phyloP scores from a whole-genome alignment of 371 early-diverging fungal species.

The Actinomortierella ambigua region DNA sequence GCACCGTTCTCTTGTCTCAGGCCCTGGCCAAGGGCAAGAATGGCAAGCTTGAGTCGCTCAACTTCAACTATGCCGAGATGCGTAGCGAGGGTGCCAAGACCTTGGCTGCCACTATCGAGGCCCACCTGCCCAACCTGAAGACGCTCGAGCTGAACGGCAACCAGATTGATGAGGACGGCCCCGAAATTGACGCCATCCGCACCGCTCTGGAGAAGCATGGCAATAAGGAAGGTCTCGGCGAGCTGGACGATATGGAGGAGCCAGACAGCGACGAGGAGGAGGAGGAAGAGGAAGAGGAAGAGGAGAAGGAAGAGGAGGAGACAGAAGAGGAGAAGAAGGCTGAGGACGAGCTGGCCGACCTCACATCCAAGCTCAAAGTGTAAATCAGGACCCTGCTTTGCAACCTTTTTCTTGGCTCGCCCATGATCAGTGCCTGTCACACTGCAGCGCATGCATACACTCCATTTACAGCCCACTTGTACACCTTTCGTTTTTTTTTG shows the following conservation, averaged over 20 bases:
- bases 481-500: too few species aligned
- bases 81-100: constrained; percentile 69
- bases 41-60: constrained; percentile 66
- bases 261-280: constrained; percentile 73
- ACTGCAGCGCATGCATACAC: too few species aligned
- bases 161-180: constrained; percentile 80
- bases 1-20: constrained; percentile 66
- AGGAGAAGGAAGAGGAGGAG: constrained; percentile 53
- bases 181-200: constrained; percentile 68
- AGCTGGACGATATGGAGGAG: constrained; percentile 95
- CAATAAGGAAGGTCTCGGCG: constrained; percentile 84
- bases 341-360: constrained; percentile 31
- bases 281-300: constrained; percentile 69
- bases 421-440: too few species aligned
- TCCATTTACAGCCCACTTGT: too few species aligned
- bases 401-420: too few species aligned
- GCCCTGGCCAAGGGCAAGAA: constrained; percentile 64
- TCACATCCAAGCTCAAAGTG: constrained; percentile 35
- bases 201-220: constrained; percentile 73
- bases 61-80: constrained; percentile 91
- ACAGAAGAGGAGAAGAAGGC: constrained; percentile 37
- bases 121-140: constrained; percentile 63
- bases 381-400: constrained; percentile 4
- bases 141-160: constrained; percentile 93
- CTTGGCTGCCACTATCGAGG: constrained; percentile 69